These are phyloP conservation scores for Phyllosticta paracitricarpa DNA, from an alignment of 2,329 filamentous ascomycete genomes.

Conservation along the genomic window DNA sequence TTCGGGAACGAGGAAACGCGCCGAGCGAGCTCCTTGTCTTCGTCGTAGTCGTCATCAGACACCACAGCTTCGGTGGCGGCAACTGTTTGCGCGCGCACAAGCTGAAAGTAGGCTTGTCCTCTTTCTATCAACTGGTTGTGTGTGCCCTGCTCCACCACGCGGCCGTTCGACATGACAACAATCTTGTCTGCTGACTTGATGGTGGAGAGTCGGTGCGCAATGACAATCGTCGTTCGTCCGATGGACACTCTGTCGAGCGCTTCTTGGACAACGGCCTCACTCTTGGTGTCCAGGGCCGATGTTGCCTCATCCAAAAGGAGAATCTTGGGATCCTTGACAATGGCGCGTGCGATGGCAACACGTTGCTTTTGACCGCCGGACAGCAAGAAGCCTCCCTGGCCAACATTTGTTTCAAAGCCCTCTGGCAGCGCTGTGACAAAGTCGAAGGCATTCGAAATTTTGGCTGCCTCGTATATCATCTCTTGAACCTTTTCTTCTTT, in stretches of 20 bases:
- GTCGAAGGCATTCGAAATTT: slow-evolving; percentile 82
- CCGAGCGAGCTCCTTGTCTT: slow-evolving; percentile 24
- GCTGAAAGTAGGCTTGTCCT: slow-evolving; percentile 62
- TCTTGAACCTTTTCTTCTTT: slow-evolving; percentile 54
- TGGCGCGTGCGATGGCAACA: slow-evolving; percentile 78
- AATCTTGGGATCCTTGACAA: slow-evolving; percentile 80
- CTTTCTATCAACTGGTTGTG: slow-evolving; percentile 66
- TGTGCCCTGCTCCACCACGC: slow-evolving; percentile 76
- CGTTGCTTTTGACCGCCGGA: slow-evolving; percentile 91
- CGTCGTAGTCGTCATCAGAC: slow-evolving; percentile 37
- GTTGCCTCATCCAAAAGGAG: slow-evolving; percentile 87
- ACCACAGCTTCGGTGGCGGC: slow-evolving; percentile 49
- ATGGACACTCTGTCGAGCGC: slow-evolving; percentile 73
- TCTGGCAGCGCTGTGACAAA: slow-evolving; percentile 73
- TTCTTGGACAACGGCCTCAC: slow-evolving; percentile 82
- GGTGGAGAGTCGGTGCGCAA: slow-evolving; percentile 83
- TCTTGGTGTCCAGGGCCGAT: slow-evolving; percentile 81
- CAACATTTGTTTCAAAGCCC: slow-evolving; percentile 82
- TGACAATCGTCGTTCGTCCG: slow-evolving; percentile 83
- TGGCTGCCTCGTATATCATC: slow-evolving; percentile 65
- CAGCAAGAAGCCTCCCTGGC: slow-evolving; percentile 77
- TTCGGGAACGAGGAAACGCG: slow-evolving; percentile 18
- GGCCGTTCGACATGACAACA: slow-evolving; percentile 71
- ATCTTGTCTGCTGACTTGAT: slow-evolving; percentile 90
- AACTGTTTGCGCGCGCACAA: slow-evolving; percentile 80